Evolutionary conservation across 2,329 filamentous ascomycete species (phyloP).

Genomic region (Orbilia blumenaviensis): DNA sequence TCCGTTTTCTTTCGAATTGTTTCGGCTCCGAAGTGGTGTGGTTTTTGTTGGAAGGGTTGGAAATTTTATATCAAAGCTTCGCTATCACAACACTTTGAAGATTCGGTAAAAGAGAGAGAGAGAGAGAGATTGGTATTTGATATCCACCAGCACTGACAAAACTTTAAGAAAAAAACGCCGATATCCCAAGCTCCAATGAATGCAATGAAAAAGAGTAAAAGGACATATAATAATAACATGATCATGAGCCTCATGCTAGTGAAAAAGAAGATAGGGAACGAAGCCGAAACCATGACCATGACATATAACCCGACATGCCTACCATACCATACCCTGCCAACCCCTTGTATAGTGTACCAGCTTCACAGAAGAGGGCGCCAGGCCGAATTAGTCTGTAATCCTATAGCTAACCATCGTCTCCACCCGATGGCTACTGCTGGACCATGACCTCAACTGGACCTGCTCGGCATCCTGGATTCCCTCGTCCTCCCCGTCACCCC

Average conservation of each 20-base stretch:
- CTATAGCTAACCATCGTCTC: slow-evolving; percentile 96
- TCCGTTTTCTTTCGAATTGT: neutral
- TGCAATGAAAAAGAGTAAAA: neutral
- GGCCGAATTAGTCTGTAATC: slow-evolving; percentile 62
- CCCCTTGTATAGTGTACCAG: neutral
- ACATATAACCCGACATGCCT: neutral
- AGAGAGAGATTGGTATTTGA: slow-evolving; percentile 1
- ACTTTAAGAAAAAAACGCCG: slow-evolving; percentile 11
- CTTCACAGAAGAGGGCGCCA: neutral
- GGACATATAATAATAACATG: neutral
- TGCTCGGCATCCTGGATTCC: slow-evolving; percentile 87
- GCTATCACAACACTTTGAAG: slow-evolving; percentile 24
- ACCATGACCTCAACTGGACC: slow-evolving; percentile 94
- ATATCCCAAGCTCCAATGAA: slow-evolving; percentile 15
- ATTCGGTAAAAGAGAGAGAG: no score
- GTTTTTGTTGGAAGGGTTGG: neutral
- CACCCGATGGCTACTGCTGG: slow-evolving; percentile 90
- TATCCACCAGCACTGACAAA: neutral
- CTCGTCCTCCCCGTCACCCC: slow-evolving; percentile 97
- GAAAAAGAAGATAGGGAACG: neutral
- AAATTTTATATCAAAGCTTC: slow-evolving; percentile 33
- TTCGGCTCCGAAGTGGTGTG: neutral
- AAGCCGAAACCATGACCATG: neutral
- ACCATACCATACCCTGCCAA: neutral
- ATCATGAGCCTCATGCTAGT: neutral